Evolutionary conservation across 2,329 filamentous ascomycete species (phyloP), one percentile per base, ranked within the genome.

Genomic region (Sporothrix mexicana): DNA sequence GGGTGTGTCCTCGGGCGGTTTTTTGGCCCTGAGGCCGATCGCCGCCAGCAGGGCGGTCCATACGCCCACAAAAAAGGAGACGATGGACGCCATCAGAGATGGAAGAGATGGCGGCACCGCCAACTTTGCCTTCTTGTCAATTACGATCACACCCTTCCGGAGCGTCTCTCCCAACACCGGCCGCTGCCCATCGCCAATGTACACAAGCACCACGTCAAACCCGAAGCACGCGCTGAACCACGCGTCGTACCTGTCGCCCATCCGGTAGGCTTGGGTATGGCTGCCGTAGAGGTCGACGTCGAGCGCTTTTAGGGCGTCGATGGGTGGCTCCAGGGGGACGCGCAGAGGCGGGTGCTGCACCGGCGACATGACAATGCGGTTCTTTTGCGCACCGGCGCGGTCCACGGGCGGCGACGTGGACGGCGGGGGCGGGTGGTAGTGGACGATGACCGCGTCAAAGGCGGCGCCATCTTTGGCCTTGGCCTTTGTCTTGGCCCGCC

Each of bases 151-250:
- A 67, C 80, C 73, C n/a, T 77, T 78, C n/a, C 84, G 81, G 47
- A 88, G 77, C 45, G 88, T 89, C 47, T 75, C 71, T 0, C 92
- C 92, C 15, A 93, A 82, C 0, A 93, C 87, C 1, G 83, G 82
- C 13, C 92, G 85, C 36, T 83, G 84, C 64, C 88, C 86, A 47
- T 85, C 82, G 9, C 91, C 92, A 53, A 94, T 86, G 79, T 91
- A 93, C 3, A 90, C 83, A 4, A 94, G 83, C 0, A 88, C 81
- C 0, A 88, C 86, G 4, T 83, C 80, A 78, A 89, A 91, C 7
- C 91, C 91, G 57, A 94, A 88, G 74, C 89, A 87, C 23, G 84
- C 83, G 17, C 87, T 88, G 82, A 95, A 93, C 90, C 92, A 94
- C 30, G 80, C 80, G 75, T 90, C 88, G 77, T 87, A 90, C 41